Base-by-base conservation (phyloP, 1,284 basidiomycete genomes). In the Cryptococcus sp. region DNA sequence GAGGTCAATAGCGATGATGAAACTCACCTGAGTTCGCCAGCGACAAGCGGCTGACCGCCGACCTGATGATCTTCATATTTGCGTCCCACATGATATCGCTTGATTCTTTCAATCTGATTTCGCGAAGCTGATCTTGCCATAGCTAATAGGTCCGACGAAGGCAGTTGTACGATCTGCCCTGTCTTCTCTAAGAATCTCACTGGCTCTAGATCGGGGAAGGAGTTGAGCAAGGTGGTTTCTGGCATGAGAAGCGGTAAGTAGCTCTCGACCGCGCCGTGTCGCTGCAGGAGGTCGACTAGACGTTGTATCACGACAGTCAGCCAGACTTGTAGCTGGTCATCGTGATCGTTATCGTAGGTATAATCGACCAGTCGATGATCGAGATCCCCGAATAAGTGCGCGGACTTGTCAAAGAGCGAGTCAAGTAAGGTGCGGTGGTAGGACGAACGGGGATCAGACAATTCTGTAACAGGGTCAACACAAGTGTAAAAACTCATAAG, bases 81-180 rank as follows among this genome's bases (percentile, higher is more conserved):
- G 60, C 88, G 84, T 35, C 86, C 83, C 38, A 95, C 87, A 76
- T 93, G 89, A 78, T 89, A 96, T 17, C 93, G 84, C 78, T 98
- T 97, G 76, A 96, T 92, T 43, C 94, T 82, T 65, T 85, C 85
- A 50, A 86, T 84, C 49, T 85, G 85, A 16, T 83, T 84, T 56
- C 89, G 82, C 0, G 90, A 91, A 17, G 91, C 91, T 43, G 91
- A 82, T 48, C 93, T 83, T 10, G 93, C 92, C 75, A 97, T 95
- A 0, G 89, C 87, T 2, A 90, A 81, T 15, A 94, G 81, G 15
- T 87, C 84, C 60, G 90, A 88, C 59, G 87, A 87, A 0, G 92
- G 89, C 27, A 96, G 81, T 42, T 85, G 83, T 3, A 95, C 88
- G 1, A 93, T 81, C 63, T 92, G 89, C 1, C 91, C 91, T 54